These are phyloP conservation scores for Bisporella sp. DNA, from an alignment of 2,329 filamentous ascomycete genomes.

Conservation along the genomic window DNA sequence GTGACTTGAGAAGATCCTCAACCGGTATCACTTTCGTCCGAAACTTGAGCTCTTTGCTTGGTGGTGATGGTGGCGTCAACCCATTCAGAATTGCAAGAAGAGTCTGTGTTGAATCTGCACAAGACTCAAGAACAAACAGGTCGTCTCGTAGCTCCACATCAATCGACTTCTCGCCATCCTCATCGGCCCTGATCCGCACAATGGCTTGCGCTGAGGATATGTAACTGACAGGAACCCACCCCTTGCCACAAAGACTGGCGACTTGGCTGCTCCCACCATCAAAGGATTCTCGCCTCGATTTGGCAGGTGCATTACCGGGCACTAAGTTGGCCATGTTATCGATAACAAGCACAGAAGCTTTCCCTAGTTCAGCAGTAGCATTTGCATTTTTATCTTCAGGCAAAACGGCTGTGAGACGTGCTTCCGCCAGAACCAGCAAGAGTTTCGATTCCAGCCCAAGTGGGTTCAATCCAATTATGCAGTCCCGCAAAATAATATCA, in stretches of 20 bases:
- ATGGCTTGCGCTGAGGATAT: constrained; percentile 73
- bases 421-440: constrained; percentile 71
- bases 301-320: constrained; percentile 6
- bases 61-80: constrained; percentile 74
- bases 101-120: constrained; percentile 94
- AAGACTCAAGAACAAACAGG: constrained; percentile 85
- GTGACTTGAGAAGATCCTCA: constrained; percentile 81
- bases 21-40: constrained; percentile 81
- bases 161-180: constrained; percentile 57
- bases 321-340: constrained; percentile 56
- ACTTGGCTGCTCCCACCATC: constrained; percentile 38
- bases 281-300: constrained; percentile 21
- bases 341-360: constrained; percentile 75
- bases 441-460: constrained; percentile 68
- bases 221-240: constrained; percentile 81
- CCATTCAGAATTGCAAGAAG: constrained; percentile 73
- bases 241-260: constrained; percentile 52
- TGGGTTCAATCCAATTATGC: constrained; percentile 78
- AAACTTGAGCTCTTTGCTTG: constrained; percentile 78
- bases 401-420: constrained; percentile 61
- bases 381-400: constrained; percentile 59
- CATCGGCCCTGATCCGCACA: constrained; percentile 49
- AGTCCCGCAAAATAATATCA: constrained; percentile 73
- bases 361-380: constrained; percentile 62
- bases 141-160: constrained; percentile 81